Conservation (phyloP, 768 basidiomycete species). For the Roridomyces roridus region DNA sequence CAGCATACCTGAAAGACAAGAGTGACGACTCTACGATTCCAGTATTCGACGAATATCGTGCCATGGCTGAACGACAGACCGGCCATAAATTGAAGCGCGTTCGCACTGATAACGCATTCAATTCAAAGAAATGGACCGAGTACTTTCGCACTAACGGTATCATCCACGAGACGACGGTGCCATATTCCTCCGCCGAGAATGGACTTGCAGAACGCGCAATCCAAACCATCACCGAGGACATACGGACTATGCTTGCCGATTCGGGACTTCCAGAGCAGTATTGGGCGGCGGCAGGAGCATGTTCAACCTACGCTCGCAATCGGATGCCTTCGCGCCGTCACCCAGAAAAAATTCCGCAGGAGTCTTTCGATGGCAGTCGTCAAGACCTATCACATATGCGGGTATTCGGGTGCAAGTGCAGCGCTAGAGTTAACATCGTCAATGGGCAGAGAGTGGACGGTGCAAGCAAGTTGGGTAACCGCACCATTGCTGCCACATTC, state of each 20-base stretch:
- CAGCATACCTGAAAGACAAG: too few species aligned
- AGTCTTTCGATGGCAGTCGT: neutral
- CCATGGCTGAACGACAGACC: neutral
- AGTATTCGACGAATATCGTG: neutral
- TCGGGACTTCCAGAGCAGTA: neutral
- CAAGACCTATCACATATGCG: neutral
- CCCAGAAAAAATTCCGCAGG: neutral
- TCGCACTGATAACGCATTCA: neutral
- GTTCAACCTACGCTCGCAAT: neutral
- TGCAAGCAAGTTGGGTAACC: neutral
- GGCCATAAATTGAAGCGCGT: neutral
- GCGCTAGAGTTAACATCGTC: too few species aligned
- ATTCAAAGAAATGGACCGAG: neutral
- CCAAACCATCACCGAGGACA: too few species aligned
- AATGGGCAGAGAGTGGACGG: neutral
- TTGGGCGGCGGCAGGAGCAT: neutral
- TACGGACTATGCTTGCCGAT: neutral
- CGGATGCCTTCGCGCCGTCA: neutral
- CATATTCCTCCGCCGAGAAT: conserved; percentile 19
- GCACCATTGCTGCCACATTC: neutral
- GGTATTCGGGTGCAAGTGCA: neutral
- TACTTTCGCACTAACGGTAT: neutral
- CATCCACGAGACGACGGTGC: neutral
- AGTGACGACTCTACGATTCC: too few species aligned
- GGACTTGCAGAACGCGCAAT: conserved; percentile 28